phyloP scores from a whole-genome alignment of 257 asterid genomes.

The Solanum gandarillasii region DNA sequence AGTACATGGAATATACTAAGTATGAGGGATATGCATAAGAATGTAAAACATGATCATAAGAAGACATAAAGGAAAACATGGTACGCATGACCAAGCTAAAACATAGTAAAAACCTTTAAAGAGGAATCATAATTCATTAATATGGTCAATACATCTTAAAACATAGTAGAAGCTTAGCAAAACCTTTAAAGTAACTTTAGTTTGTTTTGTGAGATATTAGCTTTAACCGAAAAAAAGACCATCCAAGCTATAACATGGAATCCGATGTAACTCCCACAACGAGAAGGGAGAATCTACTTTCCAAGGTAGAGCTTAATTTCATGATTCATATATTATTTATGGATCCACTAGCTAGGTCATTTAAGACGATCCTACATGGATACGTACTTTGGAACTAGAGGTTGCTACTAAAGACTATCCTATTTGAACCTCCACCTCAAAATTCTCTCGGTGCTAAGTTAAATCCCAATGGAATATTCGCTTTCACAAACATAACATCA shows the following conservation, averaged over 20 bases:
- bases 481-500: neutral
- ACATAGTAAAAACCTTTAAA: neutral
- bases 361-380: neutral
- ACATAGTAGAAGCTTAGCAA: neutral
- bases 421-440: neutral
- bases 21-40: neutral
- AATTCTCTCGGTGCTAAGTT: neutral
- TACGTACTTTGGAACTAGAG: too few species aligned
- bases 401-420: neutral
- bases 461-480: too few species aligned
- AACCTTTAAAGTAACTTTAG: neutral
- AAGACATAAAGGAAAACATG: neutral
- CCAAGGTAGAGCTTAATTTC: neutral
- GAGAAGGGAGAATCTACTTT: neutral
- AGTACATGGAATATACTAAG: neutral
- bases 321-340: too few species aligned
- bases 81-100: neutral
- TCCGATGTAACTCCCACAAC: neutral
- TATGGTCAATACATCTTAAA: neutral
- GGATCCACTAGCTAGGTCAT: neutral
- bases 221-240: too few species aligned
- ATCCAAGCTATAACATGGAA: neutral
- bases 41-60: too few species aligned
- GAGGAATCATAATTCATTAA: neutral
- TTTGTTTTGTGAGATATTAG: neutral